These are phyloP conservation scores for Alternaria sp. DNA, from an alignment of 2,329 filamentous ascomycete species.

Conservation along the genomic window DNA sequence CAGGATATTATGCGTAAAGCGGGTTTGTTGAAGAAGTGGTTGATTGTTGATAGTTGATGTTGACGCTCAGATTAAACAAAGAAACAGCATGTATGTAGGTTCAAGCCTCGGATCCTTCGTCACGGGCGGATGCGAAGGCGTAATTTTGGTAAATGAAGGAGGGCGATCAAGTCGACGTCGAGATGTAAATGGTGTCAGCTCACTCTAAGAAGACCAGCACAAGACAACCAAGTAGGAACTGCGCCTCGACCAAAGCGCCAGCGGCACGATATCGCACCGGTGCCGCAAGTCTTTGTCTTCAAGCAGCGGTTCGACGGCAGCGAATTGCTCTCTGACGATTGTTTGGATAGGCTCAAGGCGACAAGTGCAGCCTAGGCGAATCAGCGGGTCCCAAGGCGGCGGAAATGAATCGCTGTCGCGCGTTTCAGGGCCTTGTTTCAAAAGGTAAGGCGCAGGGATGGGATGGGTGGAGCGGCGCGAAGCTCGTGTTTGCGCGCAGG, in stretches of 20 bases:
- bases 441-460: constrained; percentile 19
- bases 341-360: constrained; percentile 21
- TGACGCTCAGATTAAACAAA: not conserved
- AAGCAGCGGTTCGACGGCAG: constrained; percentile 37
- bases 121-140: not conserved
- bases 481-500: not conserved
- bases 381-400: constrained; percentile 23
- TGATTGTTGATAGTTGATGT: not conserved
- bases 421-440: constrained; percentile 50
- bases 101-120: constrained; percentile 1
- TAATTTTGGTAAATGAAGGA: constrained; percentile 18
- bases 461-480: constrained; percentile 12
- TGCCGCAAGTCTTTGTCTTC: constrained; percentile 7
- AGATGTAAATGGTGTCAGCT: not conserved
- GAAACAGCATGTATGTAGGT: not conserved
- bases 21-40: not conserved
- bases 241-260: constrained; percentile 7
- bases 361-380: constrained; percentile 30
- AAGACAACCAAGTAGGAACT: not conserved
- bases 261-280: constrained; percentile 8
- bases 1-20: constrained; percentile 3
- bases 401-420: constrained; percentile 40
- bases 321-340: constrained; percentile 15
- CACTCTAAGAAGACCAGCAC: not conserved
- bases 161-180: constrained; percentile 12